These are phyloP conservation scores for Termitomyces titanicus DNA, from an alignment of 768 basidiomycete genomes.

Conservation along the genomic window DNA sequence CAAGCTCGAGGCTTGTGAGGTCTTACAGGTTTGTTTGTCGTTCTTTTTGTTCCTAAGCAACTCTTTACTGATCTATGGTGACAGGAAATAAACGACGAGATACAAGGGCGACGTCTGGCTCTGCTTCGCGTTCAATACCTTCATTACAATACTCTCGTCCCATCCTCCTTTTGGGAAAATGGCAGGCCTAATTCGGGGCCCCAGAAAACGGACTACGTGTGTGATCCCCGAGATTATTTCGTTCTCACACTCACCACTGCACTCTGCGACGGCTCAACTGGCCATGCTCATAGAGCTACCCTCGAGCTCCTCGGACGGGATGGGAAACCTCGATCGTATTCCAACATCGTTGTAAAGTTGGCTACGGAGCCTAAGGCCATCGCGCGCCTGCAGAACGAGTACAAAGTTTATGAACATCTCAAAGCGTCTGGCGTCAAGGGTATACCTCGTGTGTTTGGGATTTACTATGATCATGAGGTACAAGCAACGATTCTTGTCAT, in stretches of 20 bases:
- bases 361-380: constrained; percentile 2
- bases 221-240: constrained; percentile 1
- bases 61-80: not conserved
- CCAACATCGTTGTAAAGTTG: constrained; percentile 12
- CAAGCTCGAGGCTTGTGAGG: not conserved
- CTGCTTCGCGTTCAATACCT: constrained; percentile 7
- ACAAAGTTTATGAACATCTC: constrained; percentile 13
- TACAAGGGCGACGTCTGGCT: not conserved
- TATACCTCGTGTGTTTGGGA: constrained; percentile 10
- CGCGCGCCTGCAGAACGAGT: constrained; percentile 14
- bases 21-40: not conserved
- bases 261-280: constrained; percentile 12
- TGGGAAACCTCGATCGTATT: not conserved
- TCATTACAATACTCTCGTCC: constrained; percentile 5
- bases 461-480: constrained; percentile 14
- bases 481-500: constrained; percentile 14
- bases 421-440: constrained; percentile 3
- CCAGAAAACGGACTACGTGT: not conserved
- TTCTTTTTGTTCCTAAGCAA: not conserved
- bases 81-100: not conserved
- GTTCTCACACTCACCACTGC: constrained; percentile 2
- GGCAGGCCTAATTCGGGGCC: not conserved
- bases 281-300: constrained; percentile 8
- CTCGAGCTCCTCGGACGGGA: constrained; percentile 2
- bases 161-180: constrained; percentile 3